Base-by-base conservation (phyloP, 257 asterid genomes). In the Agastache rugosa region DNA sequence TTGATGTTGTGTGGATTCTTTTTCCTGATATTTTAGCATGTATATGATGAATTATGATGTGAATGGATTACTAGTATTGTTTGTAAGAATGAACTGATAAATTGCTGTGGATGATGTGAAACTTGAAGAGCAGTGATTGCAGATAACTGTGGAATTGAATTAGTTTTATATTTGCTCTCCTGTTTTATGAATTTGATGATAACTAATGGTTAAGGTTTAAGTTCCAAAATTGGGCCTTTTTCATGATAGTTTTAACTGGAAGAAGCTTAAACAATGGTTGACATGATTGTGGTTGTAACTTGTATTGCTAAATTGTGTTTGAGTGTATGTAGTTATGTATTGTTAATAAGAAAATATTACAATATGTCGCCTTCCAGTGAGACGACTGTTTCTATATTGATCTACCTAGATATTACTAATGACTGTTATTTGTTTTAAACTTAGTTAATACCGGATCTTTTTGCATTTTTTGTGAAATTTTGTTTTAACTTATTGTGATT, bases 161-260 rank as follows among this genome's bases (percentile, higher is more conserved):
- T 60, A 4, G 65, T 71, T 50, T 9, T 65, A 19, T 34, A 19
- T 45, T 51, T 45, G 65, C 9, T 65, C 64, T 16, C 44, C 62
- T 16, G 39, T 12, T 63, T 53, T 41, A 61, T 7, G 47, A 16
- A 19, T 56, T 58, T 61, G 74, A 69, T 75, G 51, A 15, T 19
- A 53, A 37, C 45, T 63, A 27, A 44, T 27, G 67, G 42, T 22
- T 23, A 44, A 4, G 58, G 55, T 20, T 66, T 62, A 62, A 16
- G 44, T 74, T 17, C 9, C 16, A 23, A 20, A 22, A 58, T 25
- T 41, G n/a, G 42, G 29, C 29, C 59, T 44, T 25, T 58, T 42
- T 70, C 17, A 7, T 75, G 69, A 20, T 48, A 59, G 34, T 12
- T 25, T 71, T 45, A 55, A 29, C 27, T 50, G 47, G 45, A 68